Evolutionary conservation across 441 rosid species (phyloP), one percentile per base, ranked within the genome.

Genomic region (Pelargonium australe): DNA sequence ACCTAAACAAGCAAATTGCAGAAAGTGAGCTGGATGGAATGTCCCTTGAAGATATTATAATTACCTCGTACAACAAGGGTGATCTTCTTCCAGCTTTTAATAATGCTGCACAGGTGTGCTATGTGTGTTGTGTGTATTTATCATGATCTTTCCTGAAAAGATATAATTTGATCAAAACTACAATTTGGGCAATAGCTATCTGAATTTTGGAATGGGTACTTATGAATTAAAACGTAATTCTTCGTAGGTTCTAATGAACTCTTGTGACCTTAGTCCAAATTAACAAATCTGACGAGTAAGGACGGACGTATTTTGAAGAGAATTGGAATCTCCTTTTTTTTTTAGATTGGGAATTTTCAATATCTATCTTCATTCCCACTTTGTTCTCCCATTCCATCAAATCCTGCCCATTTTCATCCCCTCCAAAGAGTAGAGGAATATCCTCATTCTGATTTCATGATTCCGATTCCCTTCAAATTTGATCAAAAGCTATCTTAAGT

Each of bases 61-160:
- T 78, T 74, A 71, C 67, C 77, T 66, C 95, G 12, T 88, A 94
- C 80, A 89, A 89, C 77, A 85, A 51, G 73, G 97, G 97, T n/a
- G 80, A 86, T 76, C 71, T 84, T 70, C 95, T 94, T 71, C 97
- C 98, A 17, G 78, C 95, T 23, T 93, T 91, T 76, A 91, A 91
- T 73, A 93, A 89, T 65, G 97, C 98, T 65, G 98, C 98, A 45
- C 98, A 89, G 91, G 98, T 90, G 74, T 64, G 71, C 57, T 63
- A 12, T 70, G 60, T 28, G 74, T 64, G 71, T 49, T 63, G 10
- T 70, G 60, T 28, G 7, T 37, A 68, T 40, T 68, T 2, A 11
- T 7, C 25, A 44, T 23, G 58, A 4, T 51, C 58, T 51, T 51
- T 51, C 16, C n/a, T 6, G 6, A 16, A 51, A 51, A 14, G 1